phyloP scores from a whole-genome alignment of 2,329 filamentous ascomycete genomes.

The Monilinia fructicola region DNA sequence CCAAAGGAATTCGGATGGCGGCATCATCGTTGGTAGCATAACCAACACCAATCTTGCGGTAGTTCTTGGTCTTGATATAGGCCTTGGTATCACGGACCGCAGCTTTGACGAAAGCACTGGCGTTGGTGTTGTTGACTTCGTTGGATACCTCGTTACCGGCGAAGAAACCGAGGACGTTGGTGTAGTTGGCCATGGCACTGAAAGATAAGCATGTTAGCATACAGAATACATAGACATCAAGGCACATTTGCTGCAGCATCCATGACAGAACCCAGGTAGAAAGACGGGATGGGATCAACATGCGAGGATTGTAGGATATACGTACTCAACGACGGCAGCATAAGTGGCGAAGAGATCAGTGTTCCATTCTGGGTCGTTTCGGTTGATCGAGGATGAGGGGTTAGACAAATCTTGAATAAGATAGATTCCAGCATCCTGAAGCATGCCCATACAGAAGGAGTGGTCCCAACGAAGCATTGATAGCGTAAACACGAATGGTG shows the following conservation, averaged over 20 bases:
- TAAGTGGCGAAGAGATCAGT: constrained; percentile 77
- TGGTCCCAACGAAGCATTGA: constrained; percentile 79
- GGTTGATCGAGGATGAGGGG: constrained; percentile 81
- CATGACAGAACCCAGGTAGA: background rate
- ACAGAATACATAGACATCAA: background rate
- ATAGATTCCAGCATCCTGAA: constrained; percentile 88
- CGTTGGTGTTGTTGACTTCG: constrained; percentile 80
- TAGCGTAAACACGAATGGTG: constrained; percentile 90
- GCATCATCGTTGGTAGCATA: constrained; percentile 95
- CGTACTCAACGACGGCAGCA: constrained; percentile 71
- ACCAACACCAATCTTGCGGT: constrained; percentile 81
- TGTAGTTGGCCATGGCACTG: constrained; percentile 69
- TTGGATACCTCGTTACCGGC: constrained; percentile 98
- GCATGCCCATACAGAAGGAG: constrained; percentile 76
- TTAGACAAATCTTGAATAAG: constrained; percentile 88
- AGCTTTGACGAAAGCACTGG: constrained; percentile 95
- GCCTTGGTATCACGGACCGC: constrained; percentile 94
- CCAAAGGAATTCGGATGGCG: constrained; percentile 76
- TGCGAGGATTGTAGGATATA: background rate
- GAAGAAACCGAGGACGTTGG: constrained; percentile 95
- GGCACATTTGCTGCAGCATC: background rate
- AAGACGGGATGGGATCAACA: background rate
- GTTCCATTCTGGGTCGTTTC: constrained; percentile 76
- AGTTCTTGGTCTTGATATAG: constrained; percentile 80
- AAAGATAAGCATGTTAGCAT: constrained; percentile 3